A percentile compares a stretch with the other conserved stretches of the same genome.
These are phyloP conservation scores for Potentilla sterilis DNA, from an alignment of 306 rosid species.

Conservation along the genomic window DNA sequence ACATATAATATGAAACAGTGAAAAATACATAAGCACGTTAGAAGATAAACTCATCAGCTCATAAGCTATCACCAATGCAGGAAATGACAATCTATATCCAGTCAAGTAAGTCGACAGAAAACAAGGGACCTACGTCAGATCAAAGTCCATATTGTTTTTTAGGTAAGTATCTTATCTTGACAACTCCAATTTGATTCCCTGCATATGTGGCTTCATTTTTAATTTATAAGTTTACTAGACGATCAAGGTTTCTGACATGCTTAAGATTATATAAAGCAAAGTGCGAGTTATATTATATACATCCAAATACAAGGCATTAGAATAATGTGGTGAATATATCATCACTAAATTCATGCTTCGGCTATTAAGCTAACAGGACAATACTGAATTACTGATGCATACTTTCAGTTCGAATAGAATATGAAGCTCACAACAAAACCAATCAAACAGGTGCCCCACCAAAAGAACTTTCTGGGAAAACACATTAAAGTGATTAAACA, in stretches of 20 bases:
- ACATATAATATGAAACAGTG: not conserved
- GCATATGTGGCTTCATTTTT: slow-evolving; percentile 28
- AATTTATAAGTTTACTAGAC: slow-evolving; percentile 9
- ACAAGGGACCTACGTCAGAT: not conserved
- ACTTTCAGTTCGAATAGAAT: not conserved
- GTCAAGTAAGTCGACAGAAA: not conserved
- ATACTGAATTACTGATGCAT: not conserved
- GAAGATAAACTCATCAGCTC: not conserved
- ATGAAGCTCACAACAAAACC: not conserved
- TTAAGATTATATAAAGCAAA: not conserved
- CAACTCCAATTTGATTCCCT: slow-evolving; percentile 23
- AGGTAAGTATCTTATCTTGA: slow-evolving; percentile 38
- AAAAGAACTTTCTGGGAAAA: too few species aligned
- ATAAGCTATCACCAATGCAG: not conserved
- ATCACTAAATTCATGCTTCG: not conserved
- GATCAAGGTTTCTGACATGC: slow-evolving; percentile 24
- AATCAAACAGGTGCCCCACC: too few species aligned
- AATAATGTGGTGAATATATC: not conserved
- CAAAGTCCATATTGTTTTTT: slow-evolving; percentile 12
- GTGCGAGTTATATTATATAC: not conserved
- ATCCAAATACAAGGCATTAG: not conserved
- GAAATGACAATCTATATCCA: not conserved
- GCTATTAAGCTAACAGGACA: not conserved
- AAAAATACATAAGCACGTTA: not conserved
- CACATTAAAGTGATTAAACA: too few species aligned